Evolutionary conservation across 2,329 filamentous ascomycete genomes (phyloP), one percentile per base, ranked within the genome.

Genomic region (Cadophora sp.): DNA sequence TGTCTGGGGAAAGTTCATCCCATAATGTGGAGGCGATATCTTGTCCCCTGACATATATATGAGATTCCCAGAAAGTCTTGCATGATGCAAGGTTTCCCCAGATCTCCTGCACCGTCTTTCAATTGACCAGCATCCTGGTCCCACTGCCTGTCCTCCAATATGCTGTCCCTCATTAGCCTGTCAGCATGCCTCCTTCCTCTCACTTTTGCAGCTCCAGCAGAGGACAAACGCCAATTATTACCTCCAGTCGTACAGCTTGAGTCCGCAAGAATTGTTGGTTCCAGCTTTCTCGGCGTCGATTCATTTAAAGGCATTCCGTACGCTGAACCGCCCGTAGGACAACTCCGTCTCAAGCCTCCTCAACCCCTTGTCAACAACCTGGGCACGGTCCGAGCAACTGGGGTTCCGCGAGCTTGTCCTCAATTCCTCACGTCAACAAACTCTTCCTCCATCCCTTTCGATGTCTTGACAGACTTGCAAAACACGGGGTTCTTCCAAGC

Each of bases 311-410:
- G 89, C 26, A 92, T 96, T 66, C 92, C 92, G 3, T 96, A 89
- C 75, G 91, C 92, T 1, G 82, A 92, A 69, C 85, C 91, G 1
- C 92, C 92, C 0, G 83, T 86, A 0, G 91, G 90, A 0, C 77
- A 82, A 3, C 81, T 93, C 27, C 88, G 92, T 19, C 84, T 96
- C 40, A 89, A 86, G 75, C 89, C 91, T 7, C 92, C 92, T 0
- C 84, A 88, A 75, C 82, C 85, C 8, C 80, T 92, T 19, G 87
- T 83, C 7, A 79, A 81, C 4, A 74, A 83, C 0, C 78, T 92
- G 0, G 91, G 90, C 1, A 89, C 83, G 0, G 82, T 91, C 46
- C 83, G 88, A 48, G 90, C 89, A 0, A 89, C 86, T 0, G 84
- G 84, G 0, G 73, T 78, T 22, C 84, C 89, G 0, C 84, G 83